phyloP scores from a whole-genome alignment of 2,329 filamentous ascomycete species.

The Sporothrix brasiliensis region DNA sequence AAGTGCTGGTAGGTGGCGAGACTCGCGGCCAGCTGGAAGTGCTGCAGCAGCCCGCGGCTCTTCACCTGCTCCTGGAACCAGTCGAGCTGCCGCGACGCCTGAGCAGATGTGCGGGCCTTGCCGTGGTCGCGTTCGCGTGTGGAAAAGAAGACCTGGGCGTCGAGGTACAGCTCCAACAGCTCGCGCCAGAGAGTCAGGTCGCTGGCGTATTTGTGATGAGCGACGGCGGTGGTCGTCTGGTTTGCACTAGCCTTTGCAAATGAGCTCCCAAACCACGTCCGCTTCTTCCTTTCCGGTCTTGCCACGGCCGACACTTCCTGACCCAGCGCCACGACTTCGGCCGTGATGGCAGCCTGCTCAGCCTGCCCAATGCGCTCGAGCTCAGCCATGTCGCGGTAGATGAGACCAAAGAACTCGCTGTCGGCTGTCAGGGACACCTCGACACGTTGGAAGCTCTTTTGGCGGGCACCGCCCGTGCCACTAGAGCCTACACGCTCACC shows the following conservation, averaged over 20 bases:
- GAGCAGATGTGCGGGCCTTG: conserved; percentile 60
- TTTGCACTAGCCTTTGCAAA: conserved; percentile 66
- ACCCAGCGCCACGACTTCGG: conserved; percentile 66
- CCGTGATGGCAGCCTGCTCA: conserved; percentile 66
- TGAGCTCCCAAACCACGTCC: conserved; percentile 57
- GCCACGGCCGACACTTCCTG: conserved; percentile 65
- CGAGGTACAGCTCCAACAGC: conserved; percentile 79
- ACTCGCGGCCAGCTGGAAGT: conserved; percentile 69
- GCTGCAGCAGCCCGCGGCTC: conserved; percentile 59
- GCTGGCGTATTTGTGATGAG: conserved; percentile 47
- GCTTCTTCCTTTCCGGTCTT: conserved; percentile 50
- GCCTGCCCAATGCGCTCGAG: conserved; percentile 68
- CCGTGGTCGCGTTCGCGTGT: conserved; percentile 72
- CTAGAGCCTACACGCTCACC: background rate
- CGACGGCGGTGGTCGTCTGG: conserved; percentile 45
- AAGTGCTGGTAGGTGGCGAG: conserved; percentile 67
- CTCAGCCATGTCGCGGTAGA: conserved; percentile 70
- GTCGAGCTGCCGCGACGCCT: conserved; percentile 68
- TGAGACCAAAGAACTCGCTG: conserved; percentile 74
- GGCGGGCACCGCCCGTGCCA: background rate
- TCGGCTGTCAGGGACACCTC: conserved; percentile 78
- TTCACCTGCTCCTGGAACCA: conserved; percentile 72
- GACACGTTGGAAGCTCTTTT: conserved; percentile 49
- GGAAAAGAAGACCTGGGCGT: conserved; percentile 81
- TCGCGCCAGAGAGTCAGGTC: conserved; percentile 77